Conservation (phyloP, 2,329 filamentous ascomycete species). For the Westerdykella sp. region DNA sequence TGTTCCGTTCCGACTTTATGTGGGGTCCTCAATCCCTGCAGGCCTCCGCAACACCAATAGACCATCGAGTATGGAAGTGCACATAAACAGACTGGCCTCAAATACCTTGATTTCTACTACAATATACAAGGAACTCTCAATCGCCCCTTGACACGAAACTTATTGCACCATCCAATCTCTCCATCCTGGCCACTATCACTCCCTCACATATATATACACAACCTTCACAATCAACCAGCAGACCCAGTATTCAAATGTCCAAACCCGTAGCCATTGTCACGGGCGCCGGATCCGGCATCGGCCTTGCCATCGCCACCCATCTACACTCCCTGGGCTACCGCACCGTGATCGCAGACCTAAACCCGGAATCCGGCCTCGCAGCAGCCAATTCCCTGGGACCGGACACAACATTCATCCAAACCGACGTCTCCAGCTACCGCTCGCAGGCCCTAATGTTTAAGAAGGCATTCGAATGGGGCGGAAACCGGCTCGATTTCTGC, state of each 20-base stretch:
- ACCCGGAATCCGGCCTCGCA: conserved; percentile 21
- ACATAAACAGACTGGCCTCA: no score
- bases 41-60: no score
- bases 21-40: no score
- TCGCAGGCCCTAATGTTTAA: conserved; percentile 38
- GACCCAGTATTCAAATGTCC: conserved; percentile 17
- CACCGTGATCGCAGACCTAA: conserved; percentile 43
- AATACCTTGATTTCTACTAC: no score
- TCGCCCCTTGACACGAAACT: no score
- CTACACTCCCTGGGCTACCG: conserved; percentile 36
- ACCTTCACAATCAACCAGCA: no score
- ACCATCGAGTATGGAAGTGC: no score
- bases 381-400: conserved; percentile 26
- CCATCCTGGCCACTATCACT: no score
- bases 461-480: conserved; percentile 39
- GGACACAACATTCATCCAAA: conserved; percentile 32
- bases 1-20: no score
- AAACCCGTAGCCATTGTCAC: conserved; percentile 42
- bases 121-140: no score
- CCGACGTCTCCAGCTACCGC: conserved; percentile 38
- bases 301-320: conserved; percentile 40
- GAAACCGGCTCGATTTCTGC: conserved; percentile 38
- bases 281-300: conserved; percentile 42
- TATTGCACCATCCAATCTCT: no score
- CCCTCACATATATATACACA: no score